A percentile compares a stretch with the other conserved stretches of the same genome.
These are phyloP conservation scores for Chalciporus sphaerocephalus DNA, from an alignment of 768 basidiomycete genomes.

Conservation along the genomic window DNA sequence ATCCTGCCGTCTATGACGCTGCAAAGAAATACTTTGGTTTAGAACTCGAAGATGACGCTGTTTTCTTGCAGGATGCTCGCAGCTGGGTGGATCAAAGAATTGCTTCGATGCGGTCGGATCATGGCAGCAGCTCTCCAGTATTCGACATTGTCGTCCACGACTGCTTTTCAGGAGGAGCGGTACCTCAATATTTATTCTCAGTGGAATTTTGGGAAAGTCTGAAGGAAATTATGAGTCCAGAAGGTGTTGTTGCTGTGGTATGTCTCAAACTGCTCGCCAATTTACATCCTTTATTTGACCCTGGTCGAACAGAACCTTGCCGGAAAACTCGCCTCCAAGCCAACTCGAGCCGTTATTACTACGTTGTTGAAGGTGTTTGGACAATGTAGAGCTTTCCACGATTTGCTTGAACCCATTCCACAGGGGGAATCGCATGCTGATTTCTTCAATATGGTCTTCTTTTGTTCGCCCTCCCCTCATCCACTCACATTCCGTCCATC, in stretches of 20 bases:
- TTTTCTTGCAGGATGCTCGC: conserved; percentile 78
- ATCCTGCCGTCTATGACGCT: conserved; percentile 83
- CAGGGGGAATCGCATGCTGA: conserved; percentile 47
- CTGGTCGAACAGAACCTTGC: conserved; percentile 66
- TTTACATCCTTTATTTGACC: not conserved
- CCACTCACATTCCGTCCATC: conserved; percentile 59
- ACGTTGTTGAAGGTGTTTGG: conserved; percentile 72
- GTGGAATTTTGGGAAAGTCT: conserved; percentile 78
- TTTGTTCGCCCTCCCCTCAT: conserved; percentile 60
- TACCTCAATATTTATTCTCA: conserved; percentile 83
- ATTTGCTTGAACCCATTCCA: conserved; percentile 44
- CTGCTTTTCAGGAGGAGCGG: conserved; percentile 91
- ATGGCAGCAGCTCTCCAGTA: not conserved
- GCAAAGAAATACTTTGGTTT: conserved; percentile 78
- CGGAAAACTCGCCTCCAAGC: conserved; percentile 58
- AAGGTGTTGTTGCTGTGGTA: conserved; percentile 80
- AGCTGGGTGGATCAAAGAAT: conserved; percentile 53
- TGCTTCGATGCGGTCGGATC: conserved; percentile 23
- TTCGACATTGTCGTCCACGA: conserved; percentile 85
- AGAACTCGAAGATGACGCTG: conserved; percentile 50
- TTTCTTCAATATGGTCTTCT: conserved; percentile 79
- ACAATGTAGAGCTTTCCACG: conserved; percentile 81
- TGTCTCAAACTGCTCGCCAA: conserved; percentile 27
- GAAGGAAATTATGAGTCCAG: conserved; percentile 54
- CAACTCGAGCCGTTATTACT: conserved; percentile 60